Evolutionary conservation across 345 rosid genomes (phyloP), one percentile per base, ranked within the genome.

Genomic region (Brassica cretica): DNA sequence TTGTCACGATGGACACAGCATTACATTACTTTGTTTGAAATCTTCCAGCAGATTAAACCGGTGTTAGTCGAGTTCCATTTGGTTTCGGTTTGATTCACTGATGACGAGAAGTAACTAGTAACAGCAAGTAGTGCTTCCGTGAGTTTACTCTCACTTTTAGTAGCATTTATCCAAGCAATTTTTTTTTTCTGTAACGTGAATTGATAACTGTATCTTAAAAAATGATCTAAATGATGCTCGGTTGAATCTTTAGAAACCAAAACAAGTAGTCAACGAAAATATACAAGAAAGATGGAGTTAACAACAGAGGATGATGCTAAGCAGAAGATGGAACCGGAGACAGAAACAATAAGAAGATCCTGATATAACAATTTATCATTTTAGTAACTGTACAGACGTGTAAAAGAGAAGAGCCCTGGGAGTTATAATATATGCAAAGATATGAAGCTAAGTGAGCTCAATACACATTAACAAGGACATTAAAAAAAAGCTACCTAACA

Each of bases 1-100:
- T 65, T 72, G 76, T 78, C 77, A 78, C 74, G 66, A 51, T 73
- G 35, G 74, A 60, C 33, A 63, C 70, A 68, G 37, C 24, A 53
- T 16, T 15, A 53, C 24, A 53, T 16, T 15, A 16, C 77, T 21
- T n/a, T 78, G 70, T 60, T 78, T 72, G 68, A 29, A 55, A 3
- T 0, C 66, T 56, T 58, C 68, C 49, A 64, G 35, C 81, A 71
- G 12, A 12, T 5, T 9, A 66, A 66, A 78, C 76, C 68, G 66
- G 66, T 55, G 35, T 16, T 10, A 24, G 5, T 46, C 16, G 1
- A 46, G 5, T 46, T 70, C 37, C 14, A 67, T 32, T 69, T 51
- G 15, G 58, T 33, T 62, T 46, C 56, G 71, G 72, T 32, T 51
- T 58, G 5, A 19, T 64, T 70, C 18, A 37, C 60, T 77, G 15